These are phyloP conservation scores for Dothidotthia symphoricarpi DNA, from an alignment of 2,329 filamentous ascomycete genomes.

Conservation along the genomic window DNA sequence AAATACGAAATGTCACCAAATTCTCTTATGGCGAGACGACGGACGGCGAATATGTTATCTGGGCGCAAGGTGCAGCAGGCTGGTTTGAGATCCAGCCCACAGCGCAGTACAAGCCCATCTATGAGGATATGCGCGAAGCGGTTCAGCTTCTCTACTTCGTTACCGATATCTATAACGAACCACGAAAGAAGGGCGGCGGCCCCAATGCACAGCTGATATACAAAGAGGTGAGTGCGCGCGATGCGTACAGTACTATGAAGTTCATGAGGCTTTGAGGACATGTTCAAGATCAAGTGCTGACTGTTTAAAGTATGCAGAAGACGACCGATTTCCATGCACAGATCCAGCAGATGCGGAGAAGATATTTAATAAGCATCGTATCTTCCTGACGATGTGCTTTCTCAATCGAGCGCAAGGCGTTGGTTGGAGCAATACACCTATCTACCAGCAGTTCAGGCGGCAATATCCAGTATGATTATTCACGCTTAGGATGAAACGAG, in stretches of 20 bases:
- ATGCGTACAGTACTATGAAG: not conserved
- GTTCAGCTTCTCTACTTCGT: slow-evolving; percentile 64
- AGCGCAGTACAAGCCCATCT: slow-evolving; percentile 56
- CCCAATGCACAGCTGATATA: slow-evolving; percentile 43
- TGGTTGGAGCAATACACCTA: slow-evolving; percentile 45
- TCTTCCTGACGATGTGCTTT: slow-evolving; percentile 50
- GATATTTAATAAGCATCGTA: slow-evolving; percentile 38
- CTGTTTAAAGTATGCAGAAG: slow-evolving; percentile 36
- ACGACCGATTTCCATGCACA: slow-evolving; percentile 27
- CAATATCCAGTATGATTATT: slow-evolving; percentile 37
- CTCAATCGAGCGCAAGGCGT: slow-evolving; percentile 46
- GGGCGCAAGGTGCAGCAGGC: slow-evolving; percentile 63
- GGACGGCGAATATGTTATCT: slow-evolving; percentile 58
- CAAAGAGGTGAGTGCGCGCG: slow-evolving; percentile 31
- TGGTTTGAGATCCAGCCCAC: slow-evolving; percentile 68
- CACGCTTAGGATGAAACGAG: not conserved
- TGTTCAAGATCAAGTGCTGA: slow-evolving; percentile 6
- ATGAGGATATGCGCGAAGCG: slow-evolving; percentile 61
- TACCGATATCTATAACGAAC: slow-evolving; percentile 55
- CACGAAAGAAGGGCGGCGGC: slow-evolving; percentile 42
- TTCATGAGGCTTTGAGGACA: not conserved
- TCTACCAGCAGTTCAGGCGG: slow-evolving; percentile 44
- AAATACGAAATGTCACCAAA: slow-evolving; percentile 53
- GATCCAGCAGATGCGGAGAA: slow-evolving; percentile 24
- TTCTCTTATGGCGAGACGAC: slow-evolving; percentile 55